phyloP scores from a whole-genome alignment of 164 flowering plant species.

The Berberis vulgaris region DNA sequence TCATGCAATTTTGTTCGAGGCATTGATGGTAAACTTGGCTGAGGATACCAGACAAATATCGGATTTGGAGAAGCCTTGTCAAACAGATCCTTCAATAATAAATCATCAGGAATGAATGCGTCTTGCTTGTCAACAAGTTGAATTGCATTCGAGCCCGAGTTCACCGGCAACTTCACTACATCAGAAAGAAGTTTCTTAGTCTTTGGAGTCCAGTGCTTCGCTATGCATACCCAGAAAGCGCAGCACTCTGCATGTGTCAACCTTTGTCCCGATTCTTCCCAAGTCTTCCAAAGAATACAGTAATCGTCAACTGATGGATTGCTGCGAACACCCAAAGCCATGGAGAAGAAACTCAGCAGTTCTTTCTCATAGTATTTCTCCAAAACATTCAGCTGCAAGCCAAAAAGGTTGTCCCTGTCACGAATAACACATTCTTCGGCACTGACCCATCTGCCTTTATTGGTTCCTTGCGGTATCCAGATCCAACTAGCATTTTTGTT shows the following conservation, averaged over 20 bases:
- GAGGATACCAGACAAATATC: slow-evolving; percentile 62
- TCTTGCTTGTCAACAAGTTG: slow-evolving; percentile 31
- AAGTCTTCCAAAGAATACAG: slow-evolving; percentile 43
- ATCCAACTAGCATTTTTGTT: slow-evolving; percentile 20
- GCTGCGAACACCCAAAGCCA: slow-evolving; percentile 27
- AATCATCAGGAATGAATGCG: slow-evolving; percentile 57
- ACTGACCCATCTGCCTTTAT: slow-evolving; percentile 40
- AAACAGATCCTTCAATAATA: slow-evolving; percentile 45
- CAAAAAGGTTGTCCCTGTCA: slow-evolving; percentile 41
- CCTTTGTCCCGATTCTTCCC: slow-evolving; percentile 31
- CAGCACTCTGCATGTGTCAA: slow-evolving; percentile 36
- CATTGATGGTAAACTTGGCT: slow-evolving; percentile 23
- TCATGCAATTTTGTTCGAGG: slow-evolving; percentile 28
- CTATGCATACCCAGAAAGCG: slow-evolving; percentile 45
- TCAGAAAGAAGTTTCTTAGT: slow-evolving; percentile 21
- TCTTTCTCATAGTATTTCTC: slow-evolving; percentile 33
- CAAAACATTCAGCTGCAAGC: slow-evolving; percentile 30
- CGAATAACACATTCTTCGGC: slow-evolving; percentile 41
- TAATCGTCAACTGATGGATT: slow-evolving; percentile 45
- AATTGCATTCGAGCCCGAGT: slow-evolving; percentile 19
- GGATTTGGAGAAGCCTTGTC: slow-evolving; percentile 24
- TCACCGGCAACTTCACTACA: slow-evolving; percentile 40
- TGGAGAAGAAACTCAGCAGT: slow-evolving; percentile 34
- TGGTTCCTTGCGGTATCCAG: slow-evolving; percentile 46
- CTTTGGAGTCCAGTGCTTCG: slow-evolving; percentile 21